Base-by-base conservation (phyloP, 2,329 filamentous ascomycete species). In the Ophiosphaerella korrae region DNA sequence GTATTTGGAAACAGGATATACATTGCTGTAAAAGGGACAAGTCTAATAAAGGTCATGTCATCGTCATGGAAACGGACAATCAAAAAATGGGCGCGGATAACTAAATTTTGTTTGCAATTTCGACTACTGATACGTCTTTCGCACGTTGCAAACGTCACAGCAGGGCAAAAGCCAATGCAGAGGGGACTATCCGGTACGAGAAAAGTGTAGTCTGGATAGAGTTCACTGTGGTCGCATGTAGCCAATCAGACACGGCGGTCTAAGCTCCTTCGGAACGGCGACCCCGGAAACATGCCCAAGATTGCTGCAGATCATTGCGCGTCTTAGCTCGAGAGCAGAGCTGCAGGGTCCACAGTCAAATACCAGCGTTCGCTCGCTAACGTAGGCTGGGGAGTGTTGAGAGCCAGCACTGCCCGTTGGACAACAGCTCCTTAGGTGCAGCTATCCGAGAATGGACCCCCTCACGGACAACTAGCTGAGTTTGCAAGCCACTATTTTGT, bases 151-250 rank as follows among this genome's bases (percentile, higher is more conserved):
- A 34, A 14, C 23, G 23, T 31, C 39, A 18, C 7, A 31, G 39
- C 5, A 14, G 34, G 9, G 34, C 34, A 16, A 42, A 26, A 26
- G 5, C 16, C 39, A 11, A 16, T 42, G 23, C 13, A 14, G 35
- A 46, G 26, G n/a, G 18, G 35, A 16, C 40, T 11, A 24, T 40
- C 14, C 7, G 36, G 34, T 16, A 26, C 14, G n/a, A 39, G 21
- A 31, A 46, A 45, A 12, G 24, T 34, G 36, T 35, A 34, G 44
- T 46, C 40, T 11, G 11, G 24, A 40, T 40, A 46, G 44, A 26
- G 44, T 40, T 40, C 36, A 35, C 16, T n/a, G 12, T 11, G 2
- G 6, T 6, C 16, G 11, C 9, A 3, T 11, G 13, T 21, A 21
- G 8, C 18, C 40, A 29, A 42, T 33, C 23, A 11, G 21, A 14